Conservation (phyloP, 192 early-diverging fungal species). For the Cetraspora pellucida region DNA sequence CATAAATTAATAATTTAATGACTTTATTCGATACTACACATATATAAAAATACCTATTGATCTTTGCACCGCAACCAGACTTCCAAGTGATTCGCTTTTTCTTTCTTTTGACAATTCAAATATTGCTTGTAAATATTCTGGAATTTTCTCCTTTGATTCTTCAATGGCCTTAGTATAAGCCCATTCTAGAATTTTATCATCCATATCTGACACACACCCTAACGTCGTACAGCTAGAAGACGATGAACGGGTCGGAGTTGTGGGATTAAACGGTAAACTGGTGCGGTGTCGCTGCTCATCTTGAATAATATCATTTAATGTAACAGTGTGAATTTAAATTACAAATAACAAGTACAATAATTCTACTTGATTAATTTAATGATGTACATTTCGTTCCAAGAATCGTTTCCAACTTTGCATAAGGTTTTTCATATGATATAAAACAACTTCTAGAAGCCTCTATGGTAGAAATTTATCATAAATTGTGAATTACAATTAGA, state of each 20-base stretch:
- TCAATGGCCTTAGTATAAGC: not conserved
- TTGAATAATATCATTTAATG: not conserved
- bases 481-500: not conserved
- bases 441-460: too few relatives aligned
- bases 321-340: not conserved
- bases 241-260: not conserved
- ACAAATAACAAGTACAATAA: not conserved
- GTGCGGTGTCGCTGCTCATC: too few relatives aligned
- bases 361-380: not conserved
- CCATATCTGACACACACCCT: constrained; percentile 21
- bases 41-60: constrained; percentile 14
- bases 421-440: not conserved
- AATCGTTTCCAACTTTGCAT: not conserved
- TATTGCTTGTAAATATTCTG: constrained; percentile 24
- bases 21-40: not conserved
- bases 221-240: not conserved
- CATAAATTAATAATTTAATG: not conserved
- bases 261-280: not conserved
- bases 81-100: not conserved
- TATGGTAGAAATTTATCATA: not conserved
- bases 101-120: constrained; percentile 1
- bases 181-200: constrained; percentile 3
- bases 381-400: constrained; percentile 28
- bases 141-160: not conserved
- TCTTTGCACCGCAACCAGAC: not conserved